Evolutionary conservation across 2,329 filamentous ascomycete genomes (phyloP).

Genomic region (Fusarium tjaetaba): DNA sequence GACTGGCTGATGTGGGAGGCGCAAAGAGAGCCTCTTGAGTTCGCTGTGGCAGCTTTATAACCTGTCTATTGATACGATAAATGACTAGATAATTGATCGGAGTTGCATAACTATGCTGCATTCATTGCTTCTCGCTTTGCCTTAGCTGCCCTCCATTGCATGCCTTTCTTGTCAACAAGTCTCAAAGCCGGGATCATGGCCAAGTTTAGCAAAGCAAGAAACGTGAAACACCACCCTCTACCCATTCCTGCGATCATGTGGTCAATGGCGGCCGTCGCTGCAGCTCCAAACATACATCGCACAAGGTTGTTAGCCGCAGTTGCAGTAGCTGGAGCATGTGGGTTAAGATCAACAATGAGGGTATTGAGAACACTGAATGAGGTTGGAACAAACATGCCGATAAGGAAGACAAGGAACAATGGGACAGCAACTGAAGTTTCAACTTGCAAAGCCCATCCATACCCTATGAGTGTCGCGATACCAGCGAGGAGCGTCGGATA

Average conservation of each 20-base stretch:
- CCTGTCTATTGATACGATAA: constrained; percentile 7
- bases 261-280: constrained; percentile 67
- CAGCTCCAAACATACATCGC: constrained; percentile 69
- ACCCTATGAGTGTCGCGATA: constrained; percentile 62
- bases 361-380: constrained; percentile 72
- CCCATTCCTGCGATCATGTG: constrained; percentile 67
- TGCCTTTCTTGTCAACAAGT: constrained; percentile 59
- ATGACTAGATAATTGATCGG: constrained; percentile 5
- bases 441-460: constrained; percentile 66
- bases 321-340: constrained; percentile 67
- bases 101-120: neutral
- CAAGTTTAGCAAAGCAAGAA: constrained; percentile 63
- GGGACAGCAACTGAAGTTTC: constrained; percentile 64
- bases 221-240: constrained; percentile 70
- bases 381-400: constrained; percentile 67
- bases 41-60: constrained; percentile 70
- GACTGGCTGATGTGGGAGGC: constrained; percentile 98
- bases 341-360: constrained; percentile 71
- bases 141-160: constrained; percentile 62
- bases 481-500: constrained; percentile 65
- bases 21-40: constrained; percentile 74
- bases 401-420: constrained; percentile 65
- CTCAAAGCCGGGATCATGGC: constrained; percentile 60
- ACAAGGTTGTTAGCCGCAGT: constrained; percentile 72
- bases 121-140: constrained; percentile 49